A percentile compares a stretch with the other conserved stretches of the same genome.
These are phyloP conservation scores for Centaurea solstitialis DNA, from an alignment of 129 eudicot species.

Conservation along the genomic window DNA sequence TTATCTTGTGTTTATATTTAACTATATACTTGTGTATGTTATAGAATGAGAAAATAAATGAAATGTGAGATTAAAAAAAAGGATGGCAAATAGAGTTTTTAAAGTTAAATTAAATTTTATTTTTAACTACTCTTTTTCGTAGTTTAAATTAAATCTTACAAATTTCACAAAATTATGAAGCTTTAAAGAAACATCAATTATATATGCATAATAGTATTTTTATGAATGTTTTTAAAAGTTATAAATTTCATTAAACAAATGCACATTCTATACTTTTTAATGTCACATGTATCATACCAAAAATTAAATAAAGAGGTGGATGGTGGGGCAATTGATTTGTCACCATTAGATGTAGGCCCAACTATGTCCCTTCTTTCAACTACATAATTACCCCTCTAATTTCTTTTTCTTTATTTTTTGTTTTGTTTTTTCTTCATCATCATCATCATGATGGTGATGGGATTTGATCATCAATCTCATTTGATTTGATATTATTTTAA, in stretches of 20 bases:
- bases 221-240: not conserved
- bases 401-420: not conserved
- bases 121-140: too few species aligned
- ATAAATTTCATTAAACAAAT: not conserved
- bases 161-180: too few species aligned
- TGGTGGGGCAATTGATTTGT: conserved; percentile 40
- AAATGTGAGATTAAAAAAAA: too few species aligned
- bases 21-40: too few species aligned
- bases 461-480: conserved; percentile 9
- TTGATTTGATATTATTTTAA: conserved; percentile 2
- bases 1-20: too few species aligned
- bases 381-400: conserved; percentile 15
- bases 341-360: conserved; percentile 43
- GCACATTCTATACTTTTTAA: not conserved
- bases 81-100: too few species aligned
- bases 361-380: conserved; percentile 32
- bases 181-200: too few species aligned
- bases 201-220: too few species aligned
- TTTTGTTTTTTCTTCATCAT: not conserved
- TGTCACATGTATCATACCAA: conserved; percentile 28
- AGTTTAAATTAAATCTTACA: too few species aligned
- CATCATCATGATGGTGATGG: conserved; percentile 13
- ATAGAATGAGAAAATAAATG: too few species aligned
- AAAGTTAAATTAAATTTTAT: too few species aligned
- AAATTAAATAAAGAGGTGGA: conserved; percentile 21